Base-by-base conservation (phyloP, 345 rosid species). In the Clausena lansium region DNA sequence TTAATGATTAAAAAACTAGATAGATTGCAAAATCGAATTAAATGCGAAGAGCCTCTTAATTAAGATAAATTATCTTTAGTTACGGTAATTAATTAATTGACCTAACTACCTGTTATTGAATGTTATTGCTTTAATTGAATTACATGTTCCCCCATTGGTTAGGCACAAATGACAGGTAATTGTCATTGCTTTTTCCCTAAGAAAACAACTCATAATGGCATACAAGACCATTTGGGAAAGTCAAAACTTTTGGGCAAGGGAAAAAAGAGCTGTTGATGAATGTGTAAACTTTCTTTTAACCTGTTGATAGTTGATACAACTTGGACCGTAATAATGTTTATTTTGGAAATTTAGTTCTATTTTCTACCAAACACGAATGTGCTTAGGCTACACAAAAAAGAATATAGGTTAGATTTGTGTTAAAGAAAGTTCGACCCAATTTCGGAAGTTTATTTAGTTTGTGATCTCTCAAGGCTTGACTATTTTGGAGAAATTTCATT, bases 181-280 rank as follows among this genome's bases (percentile, higher is more conserved):
- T 71, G 77, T 5, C 36, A 13, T 82, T 87, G 81, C 85, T 79
- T 85, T 87, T 72, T 22, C 54, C 76, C 75, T 22, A 83, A 85
- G 78, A 74, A 80, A 79, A 75, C 81, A 78, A 50, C 70, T n/a
- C 36, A 80, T 80, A 65, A 80, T 82, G 79, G 71, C 75, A 73
- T 72, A 72, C 66, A 55, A 59, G 64, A 47, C 67, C 25, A 24
- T 35, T 59, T 64, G 76, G 32, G 32, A 82, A 84, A 78, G 85
- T 82, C 81, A 86, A 76, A 80, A 77, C 66, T 71, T 71, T 64
- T 32, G 67, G 77, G 67, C 76, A 66, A 64, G 55, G 70, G 63
- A 62, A 59, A 71, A 65, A 67, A 17, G 32, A 5, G 4, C 63
- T 75, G 52, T 30, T 47, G 27, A 58, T 65, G 64, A 33, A 60